phyloP scores from a whole-genome alignment of 1,284 basidiomycete genomes.

The Marasmius oreades region DNA sequence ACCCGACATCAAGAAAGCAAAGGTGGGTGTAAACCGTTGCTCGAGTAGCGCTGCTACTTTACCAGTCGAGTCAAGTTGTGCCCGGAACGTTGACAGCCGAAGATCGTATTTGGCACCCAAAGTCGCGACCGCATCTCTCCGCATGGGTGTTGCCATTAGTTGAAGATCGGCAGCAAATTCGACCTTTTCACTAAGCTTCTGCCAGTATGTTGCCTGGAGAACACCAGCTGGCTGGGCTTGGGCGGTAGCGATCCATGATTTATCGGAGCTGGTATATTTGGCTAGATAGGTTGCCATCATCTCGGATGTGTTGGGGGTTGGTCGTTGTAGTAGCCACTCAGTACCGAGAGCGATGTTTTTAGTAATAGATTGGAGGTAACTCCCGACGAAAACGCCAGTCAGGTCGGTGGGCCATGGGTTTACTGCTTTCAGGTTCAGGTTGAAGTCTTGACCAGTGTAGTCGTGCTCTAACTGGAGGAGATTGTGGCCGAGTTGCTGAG shows the following conservation, averaged over 20 bases:
- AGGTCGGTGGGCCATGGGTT: slow-evolving; percentile 89
- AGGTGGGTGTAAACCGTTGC: slow-evolving; percentile 93
- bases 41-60: slow-evolving; percentile 95
- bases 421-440: slow-evolving; percentile 84
- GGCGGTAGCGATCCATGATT: slow-evolving; percentile 90
- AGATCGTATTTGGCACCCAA: slow-evolving; percentile 97
- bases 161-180: slow-evolving; percentile 97
- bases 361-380: slow-evolving; percentile 93
- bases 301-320: slow-evolving; percentile 72
- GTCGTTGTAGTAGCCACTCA: slow-evolving; percentile 86
- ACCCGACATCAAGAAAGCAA: slow-evolving; percentile 91
- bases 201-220: slow-evolving; percentile 94
- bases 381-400: slow-evolving; percentile 94
- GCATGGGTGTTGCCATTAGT: slow-evolving; percentile 71
- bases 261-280: slow-evolving; percentile 75
- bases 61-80: slow-evolving; percentile 88
- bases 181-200: slow-evolving; percentile 94
- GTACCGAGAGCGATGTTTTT: slow-evolving; percentile 89
- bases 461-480: slow-evolving; percentile 96
- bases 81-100: slow-evolving; percentile 88
- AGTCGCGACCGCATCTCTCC: slow-evolving; percentile 90
- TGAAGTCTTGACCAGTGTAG: slow-evolving; percentile 87
- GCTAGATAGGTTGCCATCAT: slow-evolving; percentile 83
- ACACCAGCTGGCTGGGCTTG: slow-evolving; percentile 88
- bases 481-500: slow-evolving; percentile 72